Conservation (phyloP, 306 rosid genomes). For the Prunus mira region DNA sequence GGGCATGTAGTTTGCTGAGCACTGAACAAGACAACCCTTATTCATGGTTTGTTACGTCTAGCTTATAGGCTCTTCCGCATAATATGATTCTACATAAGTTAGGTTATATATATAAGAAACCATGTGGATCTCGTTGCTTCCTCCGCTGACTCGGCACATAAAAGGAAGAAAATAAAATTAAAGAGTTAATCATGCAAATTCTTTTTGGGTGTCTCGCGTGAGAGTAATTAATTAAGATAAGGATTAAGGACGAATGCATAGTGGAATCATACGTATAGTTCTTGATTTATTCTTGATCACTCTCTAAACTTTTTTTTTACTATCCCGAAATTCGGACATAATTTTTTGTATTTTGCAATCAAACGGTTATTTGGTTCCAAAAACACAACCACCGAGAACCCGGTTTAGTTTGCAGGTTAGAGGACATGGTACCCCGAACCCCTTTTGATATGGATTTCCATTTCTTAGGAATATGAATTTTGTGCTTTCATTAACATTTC, state of each 20-base stretch:
- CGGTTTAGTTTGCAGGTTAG: too few relatives aligned
- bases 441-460: too few relatives aligned
- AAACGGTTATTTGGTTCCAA: too few relatives aligned
- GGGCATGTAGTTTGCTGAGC: slow-evolving; percentile 36
- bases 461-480: too few relatives aligned
- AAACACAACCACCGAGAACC: too few relatives aligned
- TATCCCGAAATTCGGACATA: too few relatives aligned
- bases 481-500: too few relatives aligned
- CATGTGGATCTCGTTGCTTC: too few relatives aligned
- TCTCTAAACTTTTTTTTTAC: background rate
- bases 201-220: background rate
- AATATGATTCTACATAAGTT: too few relatives aligned
- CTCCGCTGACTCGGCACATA: background rate
- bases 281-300: background rate
- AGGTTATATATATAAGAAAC: too few relatives aligned
- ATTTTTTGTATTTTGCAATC: too few relatives aligned
- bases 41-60: slow-evolving; percentile 6
- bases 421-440: too few relatives aligned
- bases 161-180: background rate
- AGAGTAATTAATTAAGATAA: background rate
- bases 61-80: background rate
- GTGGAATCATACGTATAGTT: background rate
- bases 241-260: background rate
- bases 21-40: slow-evolving; percentile 18
- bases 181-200: background rate